Conservation (phyloP, 345 rosid species). For the Theobroma cacao region DNA sequence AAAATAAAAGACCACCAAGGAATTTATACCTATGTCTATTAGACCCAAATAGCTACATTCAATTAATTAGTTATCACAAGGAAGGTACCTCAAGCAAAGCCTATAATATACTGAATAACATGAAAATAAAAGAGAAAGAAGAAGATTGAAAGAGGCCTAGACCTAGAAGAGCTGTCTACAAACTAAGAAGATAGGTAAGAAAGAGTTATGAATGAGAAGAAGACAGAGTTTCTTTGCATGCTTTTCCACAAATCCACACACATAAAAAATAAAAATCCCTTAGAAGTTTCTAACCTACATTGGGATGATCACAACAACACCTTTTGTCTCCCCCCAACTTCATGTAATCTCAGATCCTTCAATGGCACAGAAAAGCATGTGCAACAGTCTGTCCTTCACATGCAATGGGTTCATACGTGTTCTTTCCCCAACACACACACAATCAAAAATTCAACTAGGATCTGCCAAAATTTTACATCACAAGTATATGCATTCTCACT, state of each 20-base stretch:
- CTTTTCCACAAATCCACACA: not conserved
- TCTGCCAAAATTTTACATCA: not conserved
- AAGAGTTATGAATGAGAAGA: not conserved
- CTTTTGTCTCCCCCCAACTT: slow-evolving; percentile 30
- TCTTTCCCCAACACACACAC: slow-evolving; percentile 16
- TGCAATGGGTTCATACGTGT: slow-evolving; percentile 12
- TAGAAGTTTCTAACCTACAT: slow-evolving; percentile 18
- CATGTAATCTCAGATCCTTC: slow-evolving; percentile 22
- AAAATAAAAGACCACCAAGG: not conserved
- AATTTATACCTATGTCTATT: no score
- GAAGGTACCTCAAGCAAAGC: no score
- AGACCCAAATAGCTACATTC: no score
- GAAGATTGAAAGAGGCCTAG: no score
- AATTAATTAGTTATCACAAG: no score
- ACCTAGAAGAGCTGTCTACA: no score
- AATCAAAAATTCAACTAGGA: not conserved
- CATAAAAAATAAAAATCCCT: not conserved
- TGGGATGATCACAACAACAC: slow-evolving; percentile 25
- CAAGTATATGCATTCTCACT: not conserved
- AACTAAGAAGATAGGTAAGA: not conserved
- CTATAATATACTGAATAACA: no score
- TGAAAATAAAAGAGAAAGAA: no score
- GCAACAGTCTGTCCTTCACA: slow-evolving; percentile 12
- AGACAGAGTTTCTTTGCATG: not conserved
- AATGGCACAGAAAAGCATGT: slow-evolving; percentile 36